Percentiles rank a stretch among this genome's conserved stretches.
phyloP scores from a whole-genome alignment of 192 early-diverging fungal genomes.

The Podila epigama region DNA sequence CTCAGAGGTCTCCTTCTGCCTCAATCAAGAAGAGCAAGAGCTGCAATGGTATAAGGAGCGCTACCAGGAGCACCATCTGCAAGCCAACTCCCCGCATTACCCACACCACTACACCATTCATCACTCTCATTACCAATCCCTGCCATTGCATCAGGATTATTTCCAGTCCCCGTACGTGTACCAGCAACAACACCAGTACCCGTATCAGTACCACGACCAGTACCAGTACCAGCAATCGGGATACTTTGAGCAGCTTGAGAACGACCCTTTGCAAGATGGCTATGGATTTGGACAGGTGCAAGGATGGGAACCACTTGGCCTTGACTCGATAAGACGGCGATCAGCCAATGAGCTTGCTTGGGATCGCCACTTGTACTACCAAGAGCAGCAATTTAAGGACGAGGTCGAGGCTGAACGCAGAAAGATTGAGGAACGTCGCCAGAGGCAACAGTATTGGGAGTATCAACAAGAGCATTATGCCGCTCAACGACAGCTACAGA shows the following conservation, averaged over 20 bases:
- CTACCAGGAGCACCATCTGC: not conserved
- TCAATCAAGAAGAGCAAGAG: not conserved
- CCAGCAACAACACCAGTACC: not conserved
- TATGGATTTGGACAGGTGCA: not conserved
- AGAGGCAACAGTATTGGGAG: not conserved
- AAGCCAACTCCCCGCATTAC: not conserved
- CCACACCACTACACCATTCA: not conserved
- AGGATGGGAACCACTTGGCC: not conserved
- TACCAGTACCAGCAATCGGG: not conserved
- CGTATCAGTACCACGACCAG: not conserved
- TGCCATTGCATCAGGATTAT: not conserved
- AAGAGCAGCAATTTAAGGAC: slow-evolving; percentile 21
- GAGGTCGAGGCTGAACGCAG: slow-evolving; percentile 5
- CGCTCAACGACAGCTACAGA: not conserved
- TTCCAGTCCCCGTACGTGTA: not conserved
- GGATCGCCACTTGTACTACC: slow-evolving; percentile 37
- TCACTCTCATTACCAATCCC: too few species aligned
- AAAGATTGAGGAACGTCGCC: not conserved
- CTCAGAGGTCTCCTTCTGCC: too few species aligned
- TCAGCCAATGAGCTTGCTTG: slow-evolving; percentile 36
- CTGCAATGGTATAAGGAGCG: not conserved
- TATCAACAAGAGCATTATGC: not conserved
- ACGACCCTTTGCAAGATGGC: too few species aligned
- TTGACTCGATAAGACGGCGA: not conserved
- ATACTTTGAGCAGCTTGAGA: not conserved